Evolutionary conservation across 2,329 filamentous ascomycete species (phyloP), one percentile per base, ranked within the genome.

Genomic region (Akanthomyces lecanii): DNA sequence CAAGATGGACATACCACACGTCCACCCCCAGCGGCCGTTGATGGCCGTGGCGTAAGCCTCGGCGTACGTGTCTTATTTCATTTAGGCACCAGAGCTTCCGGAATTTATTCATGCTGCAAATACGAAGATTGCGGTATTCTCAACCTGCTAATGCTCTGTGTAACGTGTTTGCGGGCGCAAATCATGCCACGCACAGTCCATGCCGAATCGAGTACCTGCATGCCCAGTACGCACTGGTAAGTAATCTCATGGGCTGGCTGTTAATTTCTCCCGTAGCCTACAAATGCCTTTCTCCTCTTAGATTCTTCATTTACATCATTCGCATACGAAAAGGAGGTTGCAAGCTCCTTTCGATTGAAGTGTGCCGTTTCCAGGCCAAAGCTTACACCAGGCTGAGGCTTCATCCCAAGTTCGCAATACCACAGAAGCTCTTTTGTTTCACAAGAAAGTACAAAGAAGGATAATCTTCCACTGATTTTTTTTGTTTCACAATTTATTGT

Each of bases 81-180:
- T 40, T 40, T 40, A 40, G 38, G 14, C 38, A 40, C 14, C 38
- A 14, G 38, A 40, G 14, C 16, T 40, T 7, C 33, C 10, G 33
- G 33, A 11, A 11, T 11, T 36, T 36, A 7, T 36, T 7, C 10
- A 36, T 7, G 33, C 8, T 36, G 33, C 7, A 7, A 11, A 11
- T 36, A 36, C 33, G 33, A 36, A 36, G 33, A 11, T 7, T 8
- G 8, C 4, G 33, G 7, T 8, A 8, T 36, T 36, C 21, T 21
- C 36, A 12, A 51, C 7, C 21, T 54, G 16, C 4, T 8, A 36
- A 40, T n/a, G 21, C 21, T 21, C 23, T 42, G 52, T 40, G 52
- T 21, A 54, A 54, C 52, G 33, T 40, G 36, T 40, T 18, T 54
- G 52, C 52, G 52, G 52, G 52, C 52, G 52, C 52, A 14, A 36